A percentile compares a stretch with the other conserved stretches of the same genome.
phyloP scores from a whole-genome alignment of 768 basidiomycete genomes.

The Clitopilus hobsonii region DNA sequence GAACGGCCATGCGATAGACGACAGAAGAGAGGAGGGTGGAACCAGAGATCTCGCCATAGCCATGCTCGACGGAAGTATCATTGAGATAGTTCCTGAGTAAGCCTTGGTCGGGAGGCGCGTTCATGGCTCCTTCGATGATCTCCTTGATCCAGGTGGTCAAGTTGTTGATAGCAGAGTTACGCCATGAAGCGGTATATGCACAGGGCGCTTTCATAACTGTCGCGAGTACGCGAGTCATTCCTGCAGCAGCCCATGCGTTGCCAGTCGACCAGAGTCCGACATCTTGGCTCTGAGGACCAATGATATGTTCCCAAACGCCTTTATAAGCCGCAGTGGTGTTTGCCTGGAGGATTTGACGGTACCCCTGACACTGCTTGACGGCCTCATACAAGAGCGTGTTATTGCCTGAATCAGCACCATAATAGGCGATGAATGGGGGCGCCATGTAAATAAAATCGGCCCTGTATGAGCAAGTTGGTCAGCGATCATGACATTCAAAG shows the following conservation, averaged over 20 bases:
- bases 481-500: neutral
- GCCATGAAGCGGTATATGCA: constrained; percentile 6
- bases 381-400: constrained; percentile 32
- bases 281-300: constrained; percentile 33
- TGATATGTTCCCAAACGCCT: constrained; percentile 22
- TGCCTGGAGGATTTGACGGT: constrained; percentile 37
- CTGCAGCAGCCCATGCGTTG: constrained; percentile 72
- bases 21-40: constrained; percentile 16
- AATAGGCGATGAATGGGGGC: constrained; percentile 55
- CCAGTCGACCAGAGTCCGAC: constrained; percentile 46
- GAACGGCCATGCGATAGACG: constrained; percentile 27
- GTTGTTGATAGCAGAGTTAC: constrained; percentile 4
- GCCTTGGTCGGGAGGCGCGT: constrained; percentile 6
- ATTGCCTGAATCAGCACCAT: constrained; percentile 32
- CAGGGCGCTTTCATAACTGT: constrained; percentile 37
- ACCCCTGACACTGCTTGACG: constrained; percentile 44
- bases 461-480: constrained; percentile 21
- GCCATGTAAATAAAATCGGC: constrained; percentile 56
- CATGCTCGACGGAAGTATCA: constrained; percentile 8
- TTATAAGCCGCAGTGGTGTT: constrained; percentile 5
- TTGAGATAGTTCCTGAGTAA: constrained; percentile 16
- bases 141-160: constrained; percentile 19
- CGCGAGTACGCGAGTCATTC: constrained; percentile 56
- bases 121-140: constrained; percentile 19
- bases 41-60: constrained; percentile 19